Percentiles rank a stretch among this genome's conserved stretches.
phyloP scores from a whole-genome alignment of 2,329 filamentous ascomycete genomes.

The Paracorniculantispora psalliotae region DNA sequence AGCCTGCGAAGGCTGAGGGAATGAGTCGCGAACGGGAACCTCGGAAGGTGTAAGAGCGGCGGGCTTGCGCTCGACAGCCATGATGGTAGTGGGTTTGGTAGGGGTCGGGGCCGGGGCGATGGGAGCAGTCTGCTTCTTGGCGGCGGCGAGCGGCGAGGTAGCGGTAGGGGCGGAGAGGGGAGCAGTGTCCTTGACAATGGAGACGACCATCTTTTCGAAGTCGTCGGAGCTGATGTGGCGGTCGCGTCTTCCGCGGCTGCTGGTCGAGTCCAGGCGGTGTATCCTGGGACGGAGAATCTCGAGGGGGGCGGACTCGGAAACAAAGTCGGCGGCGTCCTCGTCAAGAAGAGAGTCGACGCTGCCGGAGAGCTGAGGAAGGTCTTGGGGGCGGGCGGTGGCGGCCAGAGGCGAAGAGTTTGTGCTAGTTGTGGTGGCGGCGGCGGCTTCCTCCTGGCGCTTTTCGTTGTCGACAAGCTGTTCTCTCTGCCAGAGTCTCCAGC shows the following conservation, averaged over 20 bases:
- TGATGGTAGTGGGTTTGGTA: slow-evolving; percentile 39
- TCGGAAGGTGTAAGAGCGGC: slow-evolving; percentile 55
- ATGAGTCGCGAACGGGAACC: slow-evolving; percentile 44
- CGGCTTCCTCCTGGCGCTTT: slow-evolving; percentile 48
- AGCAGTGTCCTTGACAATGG: slow-evolving; percentile 82
- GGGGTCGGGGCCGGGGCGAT: slow-evolving; percentile 22
- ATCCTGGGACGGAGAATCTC: slow-evolving; percentile 63
- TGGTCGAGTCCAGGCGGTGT: slow-evolving; percentile 65
- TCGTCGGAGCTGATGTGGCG: slow-evolving; percentile 91
- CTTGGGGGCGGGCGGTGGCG: slow-evolving; percentile 37
- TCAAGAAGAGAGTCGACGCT: slow-evolving; percentile 72
- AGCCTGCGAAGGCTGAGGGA: slow-evolving; percentile 45
- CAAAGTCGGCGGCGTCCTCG: slow-evolving; percentile 60
- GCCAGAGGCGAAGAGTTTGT: slow-evolving; percentile 45
- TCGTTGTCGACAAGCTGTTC: slow-evolving; percentile 76
- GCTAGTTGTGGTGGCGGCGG: slow-evolving; percentile 32
- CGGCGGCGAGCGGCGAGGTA: slow-evolving; percentile 27
- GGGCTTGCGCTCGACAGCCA: slow-evolving; percentile 33
- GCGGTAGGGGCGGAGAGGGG: slow-evolving; percentile 42
- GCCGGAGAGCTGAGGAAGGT: slow-evolving; percentile 67
- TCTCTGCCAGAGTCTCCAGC: slow-evolving; percentile 91
- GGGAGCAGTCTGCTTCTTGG: slow-evolving; percentile 42
- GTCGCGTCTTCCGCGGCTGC: slow-evolving; percentile 69
- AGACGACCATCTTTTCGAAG: slow-evolving; percentile 88
- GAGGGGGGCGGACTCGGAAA: slow-evolving; percentile 48